phyloP scores from a whole-genome alignment of 2,329 filamentous ascomycete genomes.

The Dothideomycetes sp. region DNA sequence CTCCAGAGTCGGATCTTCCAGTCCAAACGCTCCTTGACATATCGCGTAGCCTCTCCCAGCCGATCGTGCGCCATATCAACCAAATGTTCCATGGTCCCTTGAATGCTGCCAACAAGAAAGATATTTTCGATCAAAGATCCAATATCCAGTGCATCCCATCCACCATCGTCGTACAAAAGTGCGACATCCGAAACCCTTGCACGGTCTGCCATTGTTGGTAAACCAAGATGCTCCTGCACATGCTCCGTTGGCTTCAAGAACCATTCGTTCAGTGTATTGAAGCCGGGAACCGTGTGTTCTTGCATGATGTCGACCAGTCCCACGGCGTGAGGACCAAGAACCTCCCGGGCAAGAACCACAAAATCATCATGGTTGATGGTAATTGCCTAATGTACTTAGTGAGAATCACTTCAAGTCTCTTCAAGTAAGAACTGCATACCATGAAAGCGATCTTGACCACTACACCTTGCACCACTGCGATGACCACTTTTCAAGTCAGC shows the following conservation, averaged over 20 bases:
- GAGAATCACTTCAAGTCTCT: too few species aligned
- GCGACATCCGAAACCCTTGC: background rate
- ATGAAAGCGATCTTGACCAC: conserved; percentile 3
- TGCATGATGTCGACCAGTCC: too few species aligned
- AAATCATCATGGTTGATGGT: conserved; percentile 5
- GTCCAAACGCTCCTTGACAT: conserved; percentile 2
- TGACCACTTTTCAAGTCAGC: too few species aligned
- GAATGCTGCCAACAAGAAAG: conserved; percentile 4
- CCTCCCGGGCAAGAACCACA: conserved; percentile 2
- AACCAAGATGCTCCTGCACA: conserved; percentile 1
- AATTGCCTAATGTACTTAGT: too few species aligned
- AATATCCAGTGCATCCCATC: conserved; percentile 1
- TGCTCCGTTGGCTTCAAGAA: conserved; percentile 2
- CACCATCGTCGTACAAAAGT: conserved; percentile 2
- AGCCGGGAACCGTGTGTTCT: conserved; percentile 1
- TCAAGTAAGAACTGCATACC: too few species aligned
- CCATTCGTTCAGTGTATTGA: background rate
- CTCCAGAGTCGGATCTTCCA: too few species aligned
- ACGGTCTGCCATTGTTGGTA: conserved; percentile 2
- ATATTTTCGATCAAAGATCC: conserved; percentile 6
- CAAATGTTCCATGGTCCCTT: conserved; percentile 1
- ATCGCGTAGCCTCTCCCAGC: background rate
- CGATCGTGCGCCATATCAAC: conserved; percentile 4
- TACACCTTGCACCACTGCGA: conserved; percentile 3
- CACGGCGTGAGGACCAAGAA: conserved; percentile 1